These are phyloP conservation scores for Mychonastes homosphaera DNA, from an alignment of 139 green algal species.

Conservation along the genomic window DNA sequence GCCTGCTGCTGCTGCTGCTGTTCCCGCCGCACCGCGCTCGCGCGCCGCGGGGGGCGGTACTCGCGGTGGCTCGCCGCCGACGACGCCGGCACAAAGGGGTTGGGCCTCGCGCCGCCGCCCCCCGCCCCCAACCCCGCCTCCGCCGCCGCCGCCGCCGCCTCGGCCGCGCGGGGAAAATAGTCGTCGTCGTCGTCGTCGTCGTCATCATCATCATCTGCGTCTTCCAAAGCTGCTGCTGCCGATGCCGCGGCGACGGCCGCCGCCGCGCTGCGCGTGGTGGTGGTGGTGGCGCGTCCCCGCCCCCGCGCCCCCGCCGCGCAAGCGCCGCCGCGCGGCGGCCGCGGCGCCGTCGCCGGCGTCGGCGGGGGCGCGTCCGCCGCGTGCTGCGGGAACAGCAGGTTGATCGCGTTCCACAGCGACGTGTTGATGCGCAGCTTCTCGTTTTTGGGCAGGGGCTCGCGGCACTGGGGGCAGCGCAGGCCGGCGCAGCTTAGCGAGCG, in stretches of 20 bases:
- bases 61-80: too few species aligned
- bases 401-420: slow-evolving; percentile 33
- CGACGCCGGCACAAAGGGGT: slow-evolving; percentile 4
- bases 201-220: neutral
- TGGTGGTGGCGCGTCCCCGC: neutral
- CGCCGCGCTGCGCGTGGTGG: neutral
- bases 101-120: neutral
- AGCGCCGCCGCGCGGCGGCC: neutral
- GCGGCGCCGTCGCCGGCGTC: neutral
- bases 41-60: too few species aligned
- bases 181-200: slow-evolving; percentile 3
- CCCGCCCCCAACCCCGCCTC: too few species aligned
- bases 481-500: slow-evolving; percentile 15
- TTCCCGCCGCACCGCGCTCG: too few species aligned
- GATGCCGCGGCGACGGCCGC: neutral
- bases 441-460: slow-evolving; percentile 11
- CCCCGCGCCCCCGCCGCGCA: neutral
- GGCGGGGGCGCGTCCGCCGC: slow-evolving; percentile 14
- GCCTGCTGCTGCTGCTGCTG: slow-evolving; percentile 1
- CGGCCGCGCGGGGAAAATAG: too few species aligned
- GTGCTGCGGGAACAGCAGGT: slow-evolving; percentile 29
- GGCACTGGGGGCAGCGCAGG: slow-evolving; percentile 29
- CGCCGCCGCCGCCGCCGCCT: too few species aligned
- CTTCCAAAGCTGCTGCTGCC: neutral
- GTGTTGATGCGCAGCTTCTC: slow-evolving; percentile 26